phyloP scores from a whole-genome alignment of 1,284 basidiomycete genomes.

The Boletus semigastroideus region DNA sequence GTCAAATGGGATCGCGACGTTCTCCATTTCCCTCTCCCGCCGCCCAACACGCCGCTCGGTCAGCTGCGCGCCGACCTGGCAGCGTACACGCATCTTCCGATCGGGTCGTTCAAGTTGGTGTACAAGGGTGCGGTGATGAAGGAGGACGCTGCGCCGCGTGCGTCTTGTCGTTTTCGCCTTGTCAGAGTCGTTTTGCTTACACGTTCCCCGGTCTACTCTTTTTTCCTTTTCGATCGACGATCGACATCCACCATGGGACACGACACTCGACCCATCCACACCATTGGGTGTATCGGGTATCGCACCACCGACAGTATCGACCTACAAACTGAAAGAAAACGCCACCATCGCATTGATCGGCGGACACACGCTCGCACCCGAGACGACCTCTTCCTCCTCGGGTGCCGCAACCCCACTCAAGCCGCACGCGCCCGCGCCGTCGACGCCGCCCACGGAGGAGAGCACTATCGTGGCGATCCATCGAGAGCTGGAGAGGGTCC shows the following conservation, averaged over 20 bases:
- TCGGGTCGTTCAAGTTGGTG: constrained; percentile 71
- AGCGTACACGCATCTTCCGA: constrained; percentile 62
- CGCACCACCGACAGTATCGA: constrained; percentile 48
- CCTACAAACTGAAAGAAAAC: constrained; percentile 59
- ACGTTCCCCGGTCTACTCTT: not conserved
- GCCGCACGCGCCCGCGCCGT: not conserved
- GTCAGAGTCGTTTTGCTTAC: not conserved
- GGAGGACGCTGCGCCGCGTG: constrained; percentile 68
- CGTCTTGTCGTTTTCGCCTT: constrained; percentile 28
- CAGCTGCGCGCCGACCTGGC: constrained; percentile 56
- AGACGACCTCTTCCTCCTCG: constrained; percentile 26
- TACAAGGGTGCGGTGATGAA: constrained; percentile 79
- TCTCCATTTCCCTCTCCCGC: constrained; percentile 59
- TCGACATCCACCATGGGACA: not conserved
- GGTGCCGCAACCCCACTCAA: not conserved
- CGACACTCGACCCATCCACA: too few relatives aligned
- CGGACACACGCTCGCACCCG: constrained; percentile 29
- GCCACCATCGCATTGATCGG: constrained; percentile 67
- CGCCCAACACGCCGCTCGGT: constrained; percentile 52
- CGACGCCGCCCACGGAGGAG: constrained; percentile 45
- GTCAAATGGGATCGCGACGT: constrained; percentile 67
- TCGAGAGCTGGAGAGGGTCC: constrained; percentile 57
- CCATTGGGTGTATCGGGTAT: too few relatives aligned
- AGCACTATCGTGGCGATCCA: constrained; percentile 55
- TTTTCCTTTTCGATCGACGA: not conserved